A percentile compares a stretch with the other conserved stretches of the same genome.
Conservation (phyloP, 768 basidiomycete genomes). For the Wakefieldia striispora region DNA sequence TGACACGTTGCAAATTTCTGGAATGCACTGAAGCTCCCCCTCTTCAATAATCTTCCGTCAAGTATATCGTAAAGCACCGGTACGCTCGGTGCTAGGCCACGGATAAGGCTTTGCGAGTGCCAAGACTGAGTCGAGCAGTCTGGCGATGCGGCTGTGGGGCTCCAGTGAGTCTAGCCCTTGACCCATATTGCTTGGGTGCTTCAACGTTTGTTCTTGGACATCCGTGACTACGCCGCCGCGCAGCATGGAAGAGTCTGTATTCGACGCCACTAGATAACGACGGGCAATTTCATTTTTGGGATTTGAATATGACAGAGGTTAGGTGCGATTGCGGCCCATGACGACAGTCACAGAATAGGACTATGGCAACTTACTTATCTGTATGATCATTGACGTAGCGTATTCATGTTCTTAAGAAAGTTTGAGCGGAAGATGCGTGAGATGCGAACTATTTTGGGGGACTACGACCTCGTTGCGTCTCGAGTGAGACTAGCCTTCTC, state of each 20-base stretch:
- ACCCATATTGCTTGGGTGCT: constrained; percentile 21
- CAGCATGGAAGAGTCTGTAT: constrained; percentile 23
- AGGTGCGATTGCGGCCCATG: constrained; percentile 15
- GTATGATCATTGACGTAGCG: constrained; percentile 17
- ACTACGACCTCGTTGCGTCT: constrained; percentile 22
- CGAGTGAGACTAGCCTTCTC: constrained; percentile 12
- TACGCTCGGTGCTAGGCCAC: constrained; percentile 10
- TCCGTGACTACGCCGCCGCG: constrained; percentile 10
- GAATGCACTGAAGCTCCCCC: constrained; percentile 13
- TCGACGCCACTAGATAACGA: constrained; percentile 30
- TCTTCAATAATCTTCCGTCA: constrained; percentile 9
- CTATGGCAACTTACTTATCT: constrained; percentile 1
- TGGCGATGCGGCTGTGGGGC: constrained; percentile 12
- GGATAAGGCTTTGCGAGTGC: constrained; percentile 17
- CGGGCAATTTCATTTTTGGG: constrained; percentile 13
- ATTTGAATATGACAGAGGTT: constrained; percentile 21
- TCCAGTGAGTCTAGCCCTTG: constrained; percentile 21
- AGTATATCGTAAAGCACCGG: constrained; percentile 21
- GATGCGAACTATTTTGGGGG: constrained; percentile 27
- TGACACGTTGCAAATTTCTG: constrained; percentile 26
- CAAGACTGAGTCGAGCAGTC: constrained; percentile 8
- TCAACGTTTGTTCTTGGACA: constrained; percentile 2
- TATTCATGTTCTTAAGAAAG: constrained; percentile 21
- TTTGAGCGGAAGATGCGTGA: constrained; percentile 17
- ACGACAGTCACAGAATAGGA: constrained; percentile 28